Percentiles rank a stretch among this genome's conserved stretches.
These are phyloP conservation scores for Sesbania bispinosa DNA, from an alignment of 306 rosid genomes.

Conservation along the genomic window DNA sequence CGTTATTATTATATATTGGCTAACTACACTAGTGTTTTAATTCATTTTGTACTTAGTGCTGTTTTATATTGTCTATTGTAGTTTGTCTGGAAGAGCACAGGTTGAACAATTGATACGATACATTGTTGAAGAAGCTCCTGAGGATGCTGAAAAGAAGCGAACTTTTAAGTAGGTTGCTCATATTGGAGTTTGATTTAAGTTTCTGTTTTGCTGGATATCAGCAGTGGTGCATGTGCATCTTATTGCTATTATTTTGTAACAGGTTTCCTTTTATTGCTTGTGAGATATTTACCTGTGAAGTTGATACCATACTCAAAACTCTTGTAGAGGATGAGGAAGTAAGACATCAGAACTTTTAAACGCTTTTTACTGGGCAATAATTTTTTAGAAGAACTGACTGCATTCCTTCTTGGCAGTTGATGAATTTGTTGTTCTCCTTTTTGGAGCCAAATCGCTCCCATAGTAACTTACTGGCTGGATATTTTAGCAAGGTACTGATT, in stretches of 20 bases:
- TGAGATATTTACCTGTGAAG: constrained; percentile 97
- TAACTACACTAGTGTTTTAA: not conserved
- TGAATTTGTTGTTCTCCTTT: constrained; percentile 88
- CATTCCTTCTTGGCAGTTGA: constrained; percentile 67
- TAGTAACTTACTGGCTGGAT: constrained; percentile 88
- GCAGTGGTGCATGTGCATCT: constrained; percentile 30
- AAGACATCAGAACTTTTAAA: constrained; percentile 24
- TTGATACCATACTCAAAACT: constrained; percentile 87
- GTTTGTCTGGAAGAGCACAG: constrained; percentile 82
- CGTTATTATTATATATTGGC: not conserved
- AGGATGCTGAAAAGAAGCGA: constrained; percentile 89
- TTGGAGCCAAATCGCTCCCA: constrained; percentile 77
- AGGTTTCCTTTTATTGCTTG: constrained; percentile 98
- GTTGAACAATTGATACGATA: constrained; percentile 76
- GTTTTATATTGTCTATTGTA: constrained; percentile 35
- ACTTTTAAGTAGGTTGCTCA: constrained; percentile 72
- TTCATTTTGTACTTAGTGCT: constrained; percentile 14
- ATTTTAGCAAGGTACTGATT: constrained; percentile 87
- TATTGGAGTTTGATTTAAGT: constrained; percentile 12
- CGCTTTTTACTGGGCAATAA: constrained; percentile 4
- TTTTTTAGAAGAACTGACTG: constrained; percentile 33
- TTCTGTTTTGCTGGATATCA: constrained; percentile 14
- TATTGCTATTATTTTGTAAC: constrained; percentile 32
- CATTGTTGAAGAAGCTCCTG: constrained; percentile 89
- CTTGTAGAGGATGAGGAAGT: constrained; percentile 97